phyloP scores from a whole-genome alignment of 2,329 filamentous ascomycete species.

The Fusarium zealandicum region DNA sequence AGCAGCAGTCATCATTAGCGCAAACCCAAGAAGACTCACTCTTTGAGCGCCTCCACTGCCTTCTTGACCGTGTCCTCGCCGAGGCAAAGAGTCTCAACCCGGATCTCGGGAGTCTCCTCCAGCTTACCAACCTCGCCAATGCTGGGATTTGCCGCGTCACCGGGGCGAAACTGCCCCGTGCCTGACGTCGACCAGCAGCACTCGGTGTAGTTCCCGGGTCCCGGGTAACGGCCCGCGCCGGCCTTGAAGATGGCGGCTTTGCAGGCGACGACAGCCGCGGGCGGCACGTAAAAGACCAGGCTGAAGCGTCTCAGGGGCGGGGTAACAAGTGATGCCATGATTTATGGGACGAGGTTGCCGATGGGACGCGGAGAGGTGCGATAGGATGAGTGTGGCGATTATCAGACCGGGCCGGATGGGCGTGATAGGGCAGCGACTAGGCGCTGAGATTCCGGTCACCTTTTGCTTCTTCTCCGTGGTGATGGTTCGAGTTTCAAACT shows the following conservation, averaged over 20 bases:
- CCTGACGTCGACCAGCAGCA: constrained; percentile 61
- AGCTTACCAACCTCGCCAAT: constrained; percentile 65
- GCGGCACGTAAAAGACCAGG: constrained; percentile 61
- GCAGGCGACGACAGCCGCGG: constrained; percentile 53
- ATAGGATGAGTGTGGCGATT: constrained; percentile 3
- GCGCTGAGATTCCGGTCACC: constrained; percentile 1
- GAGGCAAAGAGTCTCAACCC: constrained; percentile 68
- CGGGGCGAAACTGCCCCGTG: constrained; percentile 71
- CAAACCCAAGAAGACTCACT: constrained; percentile 50
- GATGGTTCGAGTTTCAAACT: constrained; percentile 13
- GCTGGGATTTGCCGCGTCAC: constrained; percentile 65
- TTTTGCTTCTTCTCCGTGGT: constrained; percentile 4
- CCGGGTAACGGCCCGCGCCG: constrained; percentile 62
- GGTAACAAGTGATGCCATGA: constrained; percentile 28
- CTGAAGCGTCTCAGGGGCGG: constrained; percentile 35
- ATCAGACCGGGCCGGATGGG: constrained; percentile 20
- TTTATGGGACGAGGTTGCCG: not conserved
- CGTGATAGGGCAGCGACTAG: not conserved
- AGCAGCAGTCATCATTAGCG: not conserved
- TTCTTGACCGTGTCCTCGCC: constrained; percentile 63
- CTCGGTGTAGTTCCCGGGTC: constrained; percentile 61
- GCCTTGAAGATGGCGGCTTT: constrained; percentile 65
- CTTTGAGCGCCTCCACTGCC: constrained; percentile 70
- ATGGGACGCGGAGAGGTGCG: not conserved
- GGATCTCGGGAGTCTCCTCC: constrained; percentile 66